These are phyloP conservation scores for Linum tenue DNA, from an alignment of 345 rosid genomes.

Conservation along the genomic window DNA sequence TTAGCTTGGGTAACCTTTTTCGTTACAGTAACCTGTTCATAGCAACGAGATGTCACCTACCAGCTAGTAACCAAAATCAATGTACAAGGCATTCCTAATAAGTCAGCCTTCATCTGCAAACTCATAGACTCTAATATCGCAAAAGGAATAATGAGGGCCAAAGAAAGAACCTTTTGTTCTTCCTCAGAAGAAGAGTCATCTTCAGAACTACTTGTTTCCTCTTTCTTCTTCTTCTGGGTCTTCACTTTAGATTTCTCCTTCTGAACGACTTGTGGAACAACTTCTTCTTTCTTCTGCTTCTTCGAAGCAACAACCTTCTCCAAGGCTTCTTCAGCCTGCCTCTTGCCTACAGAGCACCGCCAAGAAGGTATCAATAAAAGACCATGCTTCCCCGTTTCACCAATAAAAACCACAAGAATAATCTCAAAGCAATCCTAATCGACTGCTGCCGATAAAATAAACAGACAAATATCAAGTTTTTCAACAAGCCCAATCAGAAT, in stretches of 20 bases:
- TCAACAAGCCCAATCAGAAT: neutral
- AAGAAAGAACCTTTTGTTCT: slow-evolving; percentile 35
- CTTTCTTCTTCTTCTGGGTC: slow-evolving; percentile 40
- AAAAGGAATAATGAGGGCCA: neutral
- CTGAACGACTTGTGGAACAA: slow-evolving; percentile 31
- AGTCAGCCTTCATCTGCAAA: neutral
- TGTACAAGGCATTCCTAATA: neutral
- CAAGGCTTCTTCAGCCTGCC: slow-evolving; percentile 51
- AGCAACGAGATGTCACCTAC: neutral
- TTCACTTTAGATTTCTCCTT: slow-evolving; percentile 43
- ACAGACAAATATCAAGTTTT: neutral
- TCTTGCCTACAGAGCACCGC: slow-evolving; percentile 38
- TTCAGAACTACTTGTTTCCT: slow-evolving; percentile 44
- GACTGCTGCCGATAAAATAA: neutral
- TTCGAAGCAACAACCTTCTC: slow-evolving; percentile 44
- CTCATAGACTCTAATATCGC: neutral
- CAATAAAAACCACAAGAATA: neutral
- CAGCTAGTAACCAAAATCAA: neutral
- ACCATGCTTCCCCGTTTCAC: neutral
- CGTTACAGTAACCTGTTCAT: slow-evolving; percentile 17
- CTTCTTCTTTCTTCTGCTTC: slow-evolving; percentile 53
- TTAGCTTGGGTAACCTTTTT: slow-evolving; percentile 15
- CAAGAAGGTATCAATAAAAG: neutral
- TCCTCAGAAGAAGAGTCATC: slow-evolving; percentile 60
- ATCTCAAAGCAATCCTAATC: neutral